Evolutionary conservation across 2,329 filamentous ascomycete species (phyloP), one percentile per base, ranked within the genome.

Genomic region (Aureobasidium sp.): DNA sequence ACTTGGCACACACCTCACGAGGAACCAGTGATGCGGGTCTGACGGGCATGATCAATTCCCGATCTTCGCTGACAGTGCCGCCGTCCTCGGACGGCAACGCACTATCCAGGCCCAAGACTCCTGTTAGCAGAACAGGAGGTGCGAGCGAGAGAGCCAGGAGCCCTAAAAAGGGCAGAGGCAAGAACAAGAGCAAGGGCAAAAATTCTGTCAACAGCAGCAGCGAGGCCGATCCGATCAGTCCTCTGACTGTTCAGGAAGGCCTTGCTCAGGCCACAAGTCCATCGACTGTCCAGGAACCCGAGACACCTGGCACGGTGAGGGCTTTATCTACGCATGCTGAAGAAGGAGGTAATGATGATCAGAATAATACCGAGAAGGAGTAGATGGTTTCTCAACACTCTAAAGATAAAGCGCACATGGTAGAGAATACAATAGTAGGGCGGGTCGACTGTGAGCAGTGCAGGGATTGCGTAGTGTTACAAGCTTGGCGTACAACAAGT

Each of bases 11-110:
- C 20, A 55, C 36, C 15, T 70, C 70, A 37, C 62, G 71, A 34
- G 62, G 69, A 25, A 68, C 70, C 20, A 72, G 70, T 37, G 71
- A 69, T n/a, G 62, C 64, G 14, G 62, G 61, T 8, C 17, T 55
- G 51, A 20, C 64, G 15, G 62, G 61, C 22, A 41, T 55, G 36
- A 5, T 61, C 44, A 59, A 61, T 8, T 61, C 49, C 6, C 34
- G 58, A 9, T 22, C 58, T 5, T 52, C 47, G 4, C 27, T 52
- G 58, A 22, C 25, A 17, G 34, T 53, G 39, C 47, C 47, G 22
- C 5, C 47, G n/a, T 41, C 58, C 12, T 36, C 58, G 9, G 58
- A 61, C 9, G 47, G 44, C 17, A 49, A 49, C 27, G 55, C 42
- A 37, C 29, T 48, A 4, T 49, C 44, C n/a, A 39, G 57, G 9